These are phyloP conservation scores for Sarocladiaceae sp. DNA, from an alignment of 2,329 filamentous ascomycete genomes.

Conservation along the genomic window DNA sequence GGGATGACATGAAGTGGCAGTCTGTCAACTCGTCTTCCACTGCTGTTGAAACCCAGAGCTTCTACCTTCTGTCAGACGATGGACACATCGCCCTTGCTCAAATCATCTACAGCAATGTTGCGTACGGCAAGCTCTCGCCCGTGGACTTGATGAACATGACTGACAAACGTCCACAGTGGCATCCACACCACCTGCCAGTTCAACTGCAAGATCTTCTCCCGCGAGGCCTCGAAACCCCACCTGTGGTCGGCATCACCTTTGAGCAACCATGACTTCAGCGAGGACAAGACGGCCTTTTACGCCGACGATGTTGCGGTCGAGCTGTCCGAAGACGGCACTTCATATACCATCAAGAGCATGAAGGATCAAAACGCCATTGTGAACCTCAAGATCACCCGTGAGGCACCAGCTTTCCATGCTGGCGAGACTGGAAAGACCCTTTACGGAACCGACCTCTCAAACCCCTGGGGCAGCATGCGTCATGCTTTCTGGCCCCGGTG, in stretches of 20 bases:
- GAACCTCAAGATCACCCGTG: slow-evolving; percentile 75
- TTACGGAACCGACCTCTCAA: slow-evolving; percentile 78
- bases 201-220: slow-evolving; percentile 87
- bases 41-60: slow-evolving; percentile 89
- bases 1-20: slow-evolving; percentile 78
- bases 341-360: slow-evolving; percentile 87
- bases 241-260: slow-evolving; percentile 83
- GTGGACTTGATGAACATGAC: not conserved
- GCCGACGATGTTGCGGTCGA: slow-evolving; percentile 82
- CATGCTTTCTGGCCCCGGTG: slow-evolving; percentile 95
- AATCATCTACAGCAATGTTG: slow-evolving; percentile 96
- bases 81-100: slow-evolving; percentile 78
- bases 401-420: slow-evolving; percentile 75
- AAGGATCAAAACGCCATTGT: slow-evolving; percentile 77
- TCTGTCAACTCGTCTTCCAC: slow-evolving; percentile 67
- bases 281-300: slow-evolving; percentile 78
- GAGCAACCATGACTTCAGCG: slow-evolving; percentile 75
- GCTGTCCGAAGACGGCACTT: slow-evolving; percentile 76
- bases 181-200: slow-evolving; percentile 90
- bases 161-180: slow-evolving; percentile 53
- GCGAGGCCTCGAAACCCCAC: slow-evolving; percentile 65
- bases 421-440: slow-evolving; percentile 80
- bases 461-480: slow-evolving; percentile 90
- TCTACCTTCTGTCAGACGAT: slow-evolving; percentile 80
- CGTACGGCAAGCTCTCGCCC: slow-evolving; percentile 50